Evolutionary conservation across 1,139 yeast species (phyloP), one percentile per base, ranked within the genome.

Genomic region (Diutina mesorugosa): DNA sequence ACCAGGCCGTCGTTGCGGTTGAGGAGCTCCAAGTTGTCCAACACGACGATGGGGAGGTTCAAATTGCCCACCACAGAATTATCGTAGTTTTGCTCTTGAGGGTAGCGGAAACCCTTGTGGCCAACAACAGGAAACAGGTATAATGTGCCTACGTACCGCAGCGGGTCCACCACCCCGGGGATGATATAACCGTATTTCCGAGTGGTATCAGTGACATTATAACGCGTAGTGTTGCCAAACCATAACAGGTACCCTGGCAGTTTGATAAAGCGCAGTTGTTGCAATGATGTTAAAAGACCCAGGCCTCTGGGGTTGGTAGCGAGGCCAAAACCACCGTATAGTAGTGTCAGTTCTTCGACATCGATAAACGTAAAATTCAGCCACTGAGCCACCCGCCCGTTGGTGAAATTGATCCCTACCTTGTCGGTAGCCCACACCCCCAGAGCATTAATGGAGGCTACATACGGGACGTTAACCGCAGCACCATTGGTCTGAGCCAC

Each of bases 141-240:
- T 9, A 84, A 65, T 38, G 74, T 72, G 0, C 83, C 87, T 2
- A 64, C 61, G 60, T 66, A 79, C 56, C 73, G 72, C 51, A 71
- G 68, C 8, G 73, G 68, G 62, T 83, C 80, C 8, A 85, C 80
- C 2, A 79, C 81, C 14, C 91, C 91, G 1, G 85, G 72, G n/a
- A 84, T 65, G 21, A 86, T 64, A 55, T 69, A 69, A 10, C 82
- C 83, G 28, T 65, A 51, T 50, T 66, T 61, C 41, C 58, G 55
- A 45, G 60, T 56, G 55, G 38, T 47, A 12, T 1, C 38, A n/a
- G 4, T 9, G 14, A 6, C 7, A 5, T 28, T 7, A n/a, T 28
- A 47, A 4, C 53, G 41, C 5, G 7, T 18, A n/a, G 53, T 30
- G 53, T 62, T 59, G 55, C 70, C 70, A 55, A 83, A 69, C 71